Base-by-base conservation (phyloP, 306 rosid genomes). In the Styphnolobium japonicum region DNA sequence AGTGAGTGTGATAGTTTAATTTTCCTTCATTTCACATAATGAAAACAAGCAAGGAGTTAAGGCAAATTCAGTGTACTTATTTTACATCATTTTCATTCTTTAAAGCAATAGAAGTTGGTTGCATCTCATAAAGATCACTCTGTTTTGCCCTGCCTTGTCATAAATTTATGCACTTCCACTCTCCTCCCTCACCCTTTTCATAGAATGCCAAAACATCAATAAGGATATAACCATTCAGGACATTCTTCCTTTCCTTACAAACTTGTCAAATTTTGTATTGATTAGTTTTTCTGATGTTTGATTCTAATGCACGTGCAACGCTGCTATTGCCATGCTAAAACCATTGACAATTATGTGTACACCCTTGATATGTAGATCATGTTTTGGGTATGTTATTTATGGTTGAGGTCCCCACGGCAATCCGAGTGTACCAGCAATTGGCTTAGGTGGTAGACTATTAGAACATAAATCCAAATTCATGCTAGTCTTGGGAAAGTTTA, bases 61-160 rank as follows among this genome's bases (percentile, higher is more conserved):
- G 74, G 53, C 46, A 31, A 65, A 46, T 49, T 70, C 77, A 76
- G 62, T 12, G 55, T 34, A 83, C 56, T 53, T 21, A 72, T 34
- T 37, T 33, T 61, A 29, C 77, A 72, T 80, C 83, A 48, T 78
- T 84, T 72, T 89, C 85, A 49, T 76, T 64, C 84, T 27, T 78
- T 76, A 63, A 81, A 76, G 52, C 79, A 78, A 76, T 65, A 29
- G 37, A 67, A 67, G 86, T 83, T 79, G 33, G 81, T 77, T 85
- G 91, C 65, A 75, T 43, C 67, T 87, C 82, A 85, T 81, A 83
- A 81, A 78, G 15, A 27, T 52, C n/a, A 37, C 70, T 57, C 77
- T 49, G 80, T 55, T 67, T 49, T 60, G n/a, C 60, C 69, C 58
- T 48, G 77, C 9, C 73, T 67, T 51, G 7, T 12, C 51, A 69